Conservation (phyloP, 768 basidiomycete genomes). For the Psilocybe cyanescens region DNA sequence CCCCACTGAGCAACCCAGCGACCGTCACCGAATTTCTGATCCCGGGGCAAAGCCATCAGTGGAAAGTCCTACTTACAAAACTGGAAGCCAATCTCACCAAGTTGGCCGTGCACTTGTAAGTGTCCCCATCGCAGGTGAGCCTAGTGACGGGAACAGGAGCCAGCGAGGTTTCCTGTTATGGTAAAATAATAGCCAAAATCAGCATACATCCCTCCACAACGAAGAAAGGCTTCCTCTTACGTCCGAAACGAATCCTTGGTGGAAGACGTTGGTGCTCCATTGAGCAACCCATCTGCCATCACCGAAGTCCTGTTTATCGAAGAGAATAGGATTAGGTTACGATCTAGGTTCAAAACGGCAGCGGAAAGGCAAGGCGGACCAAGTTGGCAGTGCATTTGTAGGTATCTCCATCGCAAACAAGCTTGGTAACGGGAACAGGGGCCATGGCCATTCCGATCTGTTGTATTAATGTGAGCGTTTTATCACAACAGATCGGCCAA, state of each 20-base stretch:
- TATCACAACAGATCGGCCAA: too few species aligned
- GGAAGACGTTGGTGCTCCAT: slow-evolving; percentile 12
- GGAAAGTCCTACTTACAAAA: too few species aligned
- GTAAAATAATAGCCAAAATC: too few species aligned
- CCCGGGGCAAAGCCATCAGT: too few species aligned
- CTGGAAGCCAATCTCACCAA: not conserved
- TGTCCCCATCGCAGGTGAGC: slow-evolving; percentile 6
- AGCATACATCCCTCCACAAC: not conserved
- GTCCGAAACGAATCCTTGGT: not conserved
- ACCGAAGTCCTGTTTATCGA: slow-evolving; percentile 1
- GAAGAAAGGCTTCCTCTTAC: too few species aligned
- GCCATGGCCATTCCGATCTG: not conserved
- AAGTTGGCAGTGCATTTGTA: slow-evolving; percentile 9
- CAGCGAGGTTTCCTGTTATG: not conserved
- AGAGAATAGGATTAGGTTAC: not conserved
- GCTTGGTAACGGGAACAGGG: slow-evolving; percentile 7
- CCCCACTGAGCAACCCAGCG: too few species aligned
- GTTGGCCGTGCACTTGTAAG: slow-evolving; percentile 11
- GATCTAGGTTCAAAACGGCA: not conserved
- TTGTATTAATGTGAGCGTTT: too few species aligned
- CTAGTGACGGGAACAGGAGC: slow-evolving; percentile 9
- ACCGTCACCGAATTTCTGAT: too few species aligned
- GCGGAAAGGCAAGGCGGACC: not conserved
- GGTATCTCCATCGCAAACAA: slow-evolving; percentile 8
- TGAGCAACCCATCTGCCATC: slow-evolving; percentile 16